Evolutionary conservation across 2,329 filamentous ascomycete genomes (phyloP).

Genomic region (Fusarium temperatum): DNA sequence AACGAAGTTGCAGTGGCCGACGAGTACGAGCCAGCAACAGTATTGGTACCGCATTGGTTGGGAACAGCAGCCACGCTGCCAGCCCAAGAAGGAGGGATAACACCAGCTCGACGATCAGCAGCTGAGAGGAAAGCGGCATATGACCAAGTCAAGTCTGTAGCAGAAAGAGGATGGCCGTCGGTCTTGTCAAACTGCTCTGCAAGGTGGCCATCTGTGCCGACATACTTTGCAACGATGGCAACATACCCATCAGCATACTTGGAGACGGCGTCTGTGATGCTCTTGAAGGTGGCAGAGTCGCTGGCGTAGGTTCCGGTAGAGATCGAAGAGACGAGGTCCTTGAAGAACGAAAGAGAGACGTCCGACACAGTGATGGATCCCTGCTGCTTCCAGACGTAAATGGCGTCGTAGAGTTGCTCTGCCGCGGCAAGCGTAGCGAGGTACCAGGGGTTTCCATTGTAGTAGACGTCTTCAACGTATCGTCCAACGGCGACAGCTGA

Average conservation of each 20-base stretch:
- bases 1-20: constrained; percentile 58
- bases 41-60: constrained; percentile 56
- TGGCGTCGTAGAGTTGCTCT: constrained; percentile 80
- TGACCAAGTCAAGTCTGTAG: constrained; percentile 76
- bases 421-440: constrained; percentile 79
- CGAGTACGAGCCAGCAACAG: constrained; percentile 61
- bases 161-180: constrained; percentile 66
- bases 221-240: constrained; percentile 69
- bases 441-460: constrained; percentile 85
- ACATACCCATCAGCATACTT: constrained; percentile 70
- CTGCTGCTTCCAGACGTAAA: constrained; percentile 73
- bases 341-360: constrained; percentile 76
- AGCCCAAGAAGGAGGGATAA: constrained; percentile 67
- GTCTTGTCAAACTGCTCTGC: constrained; percentile 72
- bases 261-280: constrained; percentile 65
- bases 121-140: constrained; percentile 76
- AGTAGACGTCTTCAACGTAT: constrained; percentile 78
- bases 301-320: constrained; percentile 69
- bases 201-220: constrained; percentile 68
- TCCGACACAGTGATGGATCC: constrained; percentile 72
- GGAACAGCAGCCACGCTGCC: constrained; percentile 58
- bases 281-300: constrained; percentile 57
- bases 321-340: constrained; percentile 67
- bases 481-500: constrained; percentile 70
- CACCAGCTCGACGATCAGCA: constrained; percentile 62